Evolutionary conservation across 331 rosid genomes (phyloP).

Genomic region (Erythrophleum ivorense): DNA sequence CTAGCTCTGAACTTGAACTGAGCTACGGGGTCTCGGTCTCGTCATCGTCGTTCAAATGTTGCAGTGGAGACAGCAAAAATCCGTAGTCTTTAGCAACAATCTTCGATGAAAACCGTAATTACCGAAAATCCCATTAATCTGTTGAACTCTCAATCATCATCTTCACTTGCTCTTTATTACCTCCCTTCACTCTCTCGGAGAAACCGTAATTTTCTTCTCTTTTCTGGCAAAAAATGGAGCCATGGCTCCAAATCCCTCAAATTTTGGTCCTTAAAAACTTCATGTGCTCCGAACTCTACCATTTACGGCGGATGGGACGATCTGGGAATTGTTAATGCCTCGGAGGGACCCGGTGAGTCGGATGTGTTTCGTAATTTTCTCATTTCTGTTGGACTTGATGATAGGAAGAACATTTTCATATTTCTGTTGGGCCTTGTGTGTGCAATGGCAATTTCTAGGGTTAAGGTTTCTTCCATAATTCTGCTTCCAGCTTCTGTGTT

Average conservation of each 20-base stretch:
- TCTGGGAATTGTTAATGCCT: constrained; percentile 36
- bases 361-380: constrained; percentile 65
- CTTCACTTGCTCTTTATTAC: constrained; percentile 36
- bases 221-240: constrained; percentile 44
- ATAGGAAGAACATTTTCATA: constrained; percentile 61
- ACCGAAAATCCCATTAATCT: constrained; percentile 37
- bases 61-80: not conserved
- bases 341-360: constrained; percentile 58
- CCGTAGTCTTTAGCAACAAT: not conserved
- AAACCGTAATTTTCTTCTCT: constrained; percentile 41
- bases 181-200: constrained; percentile 39
- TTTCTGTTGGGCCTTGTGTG: constrained; percentile 73
- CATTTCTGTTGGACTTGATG: constrained; percentile 67
- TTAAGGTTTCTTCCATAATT: constrained; percentile 74
- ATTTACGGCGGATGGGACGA: constrained; percentile 92
- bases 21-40: not conserved
- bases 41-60: constrained; percentile 9
- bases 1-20: not conserved
- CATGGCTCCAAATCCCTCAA: constrained; percentile 31
- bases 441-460: constrained; percentile 86
- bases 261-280: constrained; percentile 50
- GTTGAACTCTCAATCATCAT: constrained; percentile 36
- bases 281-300: constrained; percentile 46
- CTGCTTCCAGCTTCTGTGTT: constrained; percentile 78
- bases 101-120: constrained; percentile 59